A percentile compares a stretch with the other conserved stretches of the same genome.
Evolutionary conservation across 106 monocot species (phyloP).

Genomic region (Dioscorea zingiberensis): DNA sequence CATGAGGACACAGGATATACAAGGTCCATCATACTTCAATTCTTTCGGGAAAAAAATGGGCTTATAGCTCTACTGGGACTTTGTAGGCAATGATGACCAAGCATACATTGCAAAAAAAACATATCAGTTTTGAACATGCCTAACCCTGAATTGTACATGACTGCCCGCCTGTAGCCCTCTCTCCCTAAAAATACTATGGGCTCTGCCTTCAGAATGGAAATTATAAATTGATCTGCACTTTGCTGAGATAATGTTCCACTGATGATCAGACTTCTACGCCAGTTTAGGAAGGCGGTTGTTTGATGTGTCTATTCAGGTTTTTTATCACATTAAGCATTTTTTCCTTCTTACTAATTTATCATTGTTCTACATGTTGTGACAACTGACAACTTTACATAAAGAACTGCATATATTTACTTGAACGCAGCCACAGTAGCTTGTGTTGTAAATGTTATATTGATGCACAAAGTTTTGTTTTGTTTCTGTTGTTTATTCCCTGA

Average conservation of each 20-base stretch:
- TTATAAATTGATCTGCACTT: slow-evolving; percentile 61
- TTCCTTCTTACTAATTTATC: background rate
- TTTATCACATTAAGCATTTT: background rate
- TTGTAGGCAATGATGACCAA: slow-evolving; percentile 25
- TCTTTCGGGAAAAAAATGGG: slow-evolving; percentile 38
- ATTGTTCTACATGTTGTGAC: background rate
- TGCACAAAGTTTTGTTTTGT: background rate
- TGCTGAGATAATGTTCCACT: slow-evolving; percentile 74
- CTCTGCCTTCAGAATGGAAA: slow-evolving; percentile 60
- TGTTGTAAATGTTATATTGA: too few species aligned
- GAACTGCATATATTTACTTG: too few species aligned
- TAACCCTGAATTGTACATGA: slow-evolving; percentile 45
- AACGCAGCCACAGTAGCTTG: too few species aligned
- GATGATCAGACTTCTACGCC: slow-evolving; percentile 41
- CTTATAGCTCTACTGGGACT: slow-evolving; percentile 55
- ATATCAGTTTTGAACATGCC: slow-evolving; percentile 24
- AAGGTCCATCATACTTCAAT: slow-evolving; percentile 31
- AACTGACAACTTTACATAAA: too few species aligned
- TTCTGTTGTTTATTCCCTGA: background rate
- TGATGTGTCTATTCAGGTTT: slow-evolving; percentile 73
- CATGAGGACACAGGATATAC: slow-evolving; percentile 34
- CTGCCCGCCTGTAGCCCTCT: slow-evolving; percentile 53
- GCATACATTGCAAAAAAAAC: slow-evolving; percentile 37
- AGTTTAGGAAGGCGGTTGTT: slow-evolving; percentile 58
- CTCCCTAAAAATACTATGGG: slow-evolving; percentile 70